phyloP scores from a whole-genome alignment of 2,329 filamentous ascomycete genomes.

The Lizonia empirigonia region DNA sequence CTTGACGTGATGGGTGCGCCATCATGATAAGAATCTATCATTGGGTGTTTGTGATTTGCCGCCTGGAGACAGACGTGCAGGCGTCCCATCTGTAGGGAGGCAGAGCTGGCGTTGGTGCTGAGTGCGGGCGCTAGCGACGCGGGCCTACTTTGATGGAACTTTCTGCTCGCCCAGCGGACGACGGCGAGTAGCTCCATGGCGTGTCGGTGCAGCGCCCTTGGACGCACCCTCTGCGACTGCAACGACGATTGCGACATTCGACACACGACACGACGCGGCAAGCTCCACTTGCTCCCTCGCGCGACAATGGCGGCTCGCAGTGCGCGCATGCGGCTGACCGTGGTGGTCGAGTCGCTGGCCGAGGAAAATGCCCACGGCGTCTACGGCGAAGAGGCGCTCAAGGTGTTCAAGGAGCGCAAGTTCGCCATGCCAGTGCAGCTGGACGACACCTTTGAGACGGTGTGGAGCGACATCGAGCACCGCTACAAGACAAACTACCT shows the following conservation, averaged over 20 bases:
- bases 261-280: neutral
- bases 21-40: no score
- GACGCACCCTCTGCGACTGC: neutral
- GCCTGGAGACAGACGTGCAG: no score
- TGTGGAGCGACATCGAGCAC: constrained; percentile 40
- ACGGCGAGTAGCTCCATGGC: constrained; percentile 3
- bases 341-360: constrained; percentile 37
- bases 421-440: constrained; percentile 39
- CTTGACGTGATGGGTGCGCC: no score
- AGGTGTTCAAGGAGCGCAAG: constrained; percentile 42
- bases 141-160: constrained; percentile 9
- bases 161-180: neutral
- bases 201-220: neutral
- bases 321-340: constrained; percentile 37
- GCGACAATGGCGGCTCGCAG: constrained; percentile 15
- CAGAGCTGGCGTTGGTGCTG: no score
- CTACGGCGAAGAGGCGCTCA: constrained; percentile 23
- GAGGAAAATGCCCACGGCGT: constrained; percentile 30
- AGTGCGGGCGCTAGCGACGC: constrained; percentile 3
- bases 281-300: no score
- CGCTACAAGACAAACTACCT: constrained; percentile 46
- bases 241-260: no score
- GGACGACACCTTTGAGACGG: constrained; percentile 37
- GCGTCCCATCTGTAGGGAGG: no score
- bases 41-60: no score